phyloP scores from a whole-genome alignment of 768 basidiomycete genomes.

The Candolleomyces aberdarensis region DNA sequence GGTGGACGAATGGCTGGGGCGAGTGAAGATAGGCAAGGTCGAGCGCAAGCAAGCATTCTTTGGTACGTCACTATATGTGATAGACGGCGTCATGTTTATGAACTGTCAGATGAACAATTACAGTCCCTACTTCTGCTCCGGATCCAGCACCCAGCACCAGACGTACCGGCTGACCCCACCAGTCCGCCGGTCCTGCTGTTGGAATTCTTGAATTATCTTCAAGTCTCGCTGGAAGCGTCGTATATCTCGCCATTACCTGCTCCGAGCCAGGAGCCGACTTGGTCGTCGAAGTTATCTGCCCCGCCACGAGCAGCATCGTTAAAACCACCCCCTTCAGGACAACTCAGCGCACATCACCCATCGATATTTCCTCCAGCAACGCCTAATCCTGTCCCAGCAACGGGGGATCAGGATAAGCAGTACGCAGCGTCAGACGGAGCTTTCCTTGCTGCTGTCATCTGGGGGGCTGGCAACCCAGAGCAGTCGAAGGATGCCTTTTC shows the following conservation, averaged over 20 bases:
- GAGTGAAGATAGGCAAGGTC: conserved; percentile 35
- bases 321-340: conserved; percentile 25
- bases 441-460: conserved; percentile 63
- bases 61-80: conserved; percentile 41
- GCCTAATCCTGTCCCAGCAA: conserved; percentile 78
- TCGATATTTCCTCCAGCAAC: conserved; percentile 80
- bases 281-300: conserved; percentile 36
- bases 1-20: conserved; percentile 55
- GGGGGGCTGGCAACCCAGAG: conserved; percentile 59
- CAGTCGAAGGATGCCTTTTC: conserved; percentile 55
- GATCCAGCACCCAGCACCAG: conserved; percentile 56
- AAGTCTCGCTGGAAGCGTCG: conserved; percentile 78
- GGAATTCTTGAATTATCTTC: conserved; percentile 62
- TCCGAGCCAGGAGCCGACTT: conserved; percentile 30
- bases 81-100: conserved; percentile 19
- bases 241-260: conserved; percentile 60
- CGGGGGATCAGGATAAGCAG: conserved; percentile 66
- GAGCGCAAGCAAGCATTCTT: conserved; percentile 74
- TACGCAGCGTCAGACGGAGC: conserved; percentile 82
- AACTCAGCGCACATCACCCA: conserved; percentile 44
- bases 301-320: conserved; percentile 58
- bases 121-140: conserved; percentile 46
- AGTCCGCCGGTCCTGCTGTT: conserved; percentile 48
- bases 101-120: conserved; percentile 52
- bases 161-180: conserved; percentile 30